Conservation (phyloP, 2,329 filamentous ascomycete genomes). For the Ophiostoma ulmi region DNA sequence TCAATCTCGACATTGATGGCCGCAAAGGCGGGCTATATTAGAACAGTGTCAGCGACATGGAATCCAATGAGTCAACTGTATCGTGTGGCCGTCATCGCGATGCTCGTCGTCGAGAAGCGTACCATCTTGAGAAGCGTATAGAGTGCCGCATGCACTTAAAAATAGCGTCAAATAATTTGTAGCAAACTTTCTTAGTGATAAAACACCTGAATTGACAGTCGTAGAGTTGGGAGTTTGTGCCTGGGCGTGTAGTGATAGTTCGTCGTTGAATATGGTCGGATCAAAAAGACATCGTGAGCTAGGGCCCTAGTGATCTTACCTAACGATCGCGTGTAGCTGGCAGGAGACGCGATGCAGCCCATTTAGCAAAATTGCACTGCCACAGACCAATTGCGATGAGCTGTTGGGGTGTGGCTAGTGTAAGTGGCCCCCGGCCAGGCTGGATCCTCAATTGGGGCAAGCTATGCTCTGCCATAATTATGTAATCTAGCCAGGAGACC, state of each 20-base stretch:
- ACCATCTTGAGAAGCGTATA: constrained; percentile 20
- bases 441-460: not conserved
- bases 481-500: not conserved
- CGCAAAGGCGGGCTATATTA: constrained; percentile 60
- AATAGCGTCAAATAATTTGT: not conserved
- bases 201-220: not conserved
- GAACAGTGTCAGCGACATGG: constrained; percentile 13
- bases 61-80: not conserved
- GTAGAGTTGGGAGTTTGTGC: not conserved
- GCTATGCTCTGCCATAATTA: not conserved
- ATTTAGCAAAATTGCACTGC: constrained; percentile 22
- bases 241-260: not conserved
- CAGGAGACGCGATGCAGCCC: constrained; percentile 23
- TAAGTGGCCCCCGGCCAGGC: not conserved
- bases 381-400: constrained; percentile 13
- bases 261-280: not conserved
- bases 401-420: constrained; percentile 19
- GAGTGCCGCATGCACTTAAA: constrained; percentile 8
- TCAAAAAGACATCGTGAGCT: not conserved
- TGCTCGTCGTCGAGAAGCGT: not conserved
- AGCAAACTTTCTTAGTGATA: not conserved
- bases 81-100: not conserved
- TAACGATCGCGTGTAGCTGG: constrained; percentile 20
- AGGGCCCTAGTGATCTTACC: not conserved
- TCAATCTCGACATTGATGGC: constrained; percentile 93